Evolutionary conservation across 176 grass and related monocot genomes (phyloP).

Genomic region (Carex parvula): DNA sequence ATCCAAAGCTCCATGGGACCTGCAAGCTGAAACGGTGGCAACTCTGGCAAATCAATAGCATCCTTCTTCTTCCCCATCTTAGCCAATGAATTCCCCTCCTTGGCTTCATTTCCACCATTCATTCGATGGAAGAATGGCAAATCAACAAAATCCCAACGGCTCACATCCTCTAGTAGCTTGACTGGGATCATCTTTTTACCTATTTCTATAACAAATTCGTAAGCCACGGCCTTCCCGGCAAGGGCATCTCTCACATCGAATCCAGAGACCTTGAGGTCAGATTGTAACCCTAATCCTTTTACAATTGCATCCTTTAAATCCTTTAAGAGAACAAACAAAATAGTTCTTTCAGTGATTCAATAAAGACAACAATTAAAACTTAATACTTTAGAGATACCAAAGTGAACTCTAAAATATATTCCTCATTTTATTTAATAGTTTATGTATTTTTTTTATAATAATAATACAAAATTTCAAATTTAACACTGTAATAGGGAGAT

Average conservation of each 20-base stretch:
- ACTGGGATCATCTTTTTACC: constrained; percentile 65
- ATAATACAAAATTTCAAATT: too few relatives aligned
- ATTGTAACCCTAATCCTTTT: constrained; percentile 58
- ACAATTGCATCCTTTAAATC: constrained; percentile 79
- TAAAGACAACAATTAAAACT: neutral
- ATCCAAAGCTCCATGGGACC: constrained; percentile 94
- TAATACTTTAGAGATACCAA: neutral
- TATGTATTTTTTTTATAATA: too few relatives aligned
- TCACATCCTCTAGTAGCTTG: constrained; percentile 77
- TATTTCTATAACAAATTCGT: constrained; percentile 82
- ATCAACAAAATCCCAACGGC: constrained; percentile 75
- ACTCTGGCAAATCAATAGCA: constrained; percentile 24
- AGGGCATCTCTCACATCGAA: constrained; percentile 79
- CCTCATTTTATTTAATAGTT: neutral
- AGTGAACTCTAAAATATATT: neutral
- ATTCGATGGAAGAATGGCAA: constrained; percentile 47
- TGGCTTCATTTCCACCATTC: constrained; percentile 31
- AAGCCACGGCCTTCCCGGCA: constrained; percentile 71
- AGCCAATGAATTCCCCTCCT: constrained; percentile 51
- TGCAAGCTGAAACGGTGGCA: constrained; percentile 75
- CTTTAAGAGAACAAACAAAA: constrained; percentile 20
- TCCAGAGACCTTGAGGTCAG: constrained; percentile 69
- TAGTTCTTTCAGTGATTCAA: neutral
- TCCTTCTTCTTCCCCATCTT: constrained; percentile 41
- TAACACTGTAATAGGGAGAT: neutral